Evolutionary conservation across 345 rosid species (phyloP), one percentile per base, ranked within the genome.

Genomic region (Ceriops tagal): DNA sequence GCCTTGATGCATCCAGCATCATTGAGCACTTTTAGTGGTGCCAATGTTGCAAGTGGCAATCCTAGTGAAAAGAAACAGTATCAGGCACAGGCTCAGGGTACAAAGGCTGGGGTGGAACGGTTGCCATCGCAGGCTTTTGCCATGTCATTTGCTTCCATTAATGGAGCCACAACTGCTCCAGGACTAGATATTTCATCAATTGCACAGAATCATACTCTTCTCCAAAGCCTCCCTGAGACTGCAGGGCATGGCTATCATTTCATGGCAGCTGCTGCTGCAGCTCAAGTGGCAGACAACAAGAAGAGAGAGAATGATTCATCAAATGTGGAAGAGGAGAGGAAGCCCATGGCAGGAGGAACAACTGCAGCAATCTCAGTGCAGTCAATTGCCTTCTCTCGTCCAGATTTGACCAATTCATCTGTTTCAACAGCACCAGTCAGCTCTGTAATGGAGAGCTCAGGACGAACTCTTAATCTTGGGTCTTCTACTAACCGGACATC

Each of bases 301-400:
- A 90, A 87, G 85, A 90, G 58, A 31, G 82, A 80, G 30, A 71
- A 61, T 70, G 83, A 88, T 75, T 69, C 76, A 56, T 68, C 83
- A 21, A 82, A 72, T 66, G 62, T 69, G 16, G 85, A 83, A 34
- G 97, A 89, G 35, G 99, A 89, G 49, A 91, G 88, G 70, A 92
- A 88, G 76, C 62, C 75, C 2, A 56, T 74, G 69, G 61, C 76
- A 9, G 88, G 83, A 16, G 74, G 71, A 62, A 87, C 81, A 67
- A 62, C 77, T 37, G 75, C 84, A 21, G 71, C 66, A n/a, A 72
- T 67, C 58, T 70, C 72, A 24, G 92, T 89, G 51, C 99, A 88
- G 68, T 86, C 88, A n/a, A 89, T 91, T 86, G 92, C 92, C 65
- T 92, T 95, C 85, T 82, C 93, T 3, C 81, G 86, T 79, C 77